These are phyloP conservation scores for Rhodotorula mucilaginosa DNA, from an alignment of 1,284 basidiomycete species.

Conservation along the genomic window DNA sequence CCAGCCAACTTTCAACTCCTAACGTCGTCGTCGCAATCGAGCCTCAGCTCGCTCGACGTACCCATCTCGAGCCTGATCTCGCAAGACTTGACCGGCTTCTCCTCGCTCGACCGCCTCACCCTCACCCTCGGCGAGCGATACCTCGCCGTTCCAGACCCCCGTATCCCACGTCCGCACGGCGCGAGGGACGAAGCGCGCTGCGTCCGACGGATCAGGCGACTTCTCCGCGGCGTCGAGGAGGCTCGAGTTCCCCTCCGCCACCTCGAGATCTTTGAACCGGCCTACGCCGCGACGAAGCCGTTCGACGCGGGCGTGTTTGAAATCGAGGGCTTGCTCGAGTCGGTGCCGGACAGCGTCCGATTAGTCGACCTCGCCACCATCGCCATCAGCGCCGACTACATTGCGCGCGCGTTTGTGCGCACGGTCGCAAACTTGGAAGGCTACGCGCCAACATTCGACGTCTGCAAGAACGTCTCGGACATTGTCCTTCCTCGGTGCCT, in stretches of 20 bases:
- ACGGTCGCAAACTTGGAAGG: not conserved
- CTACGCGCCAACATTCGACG: not conserved
- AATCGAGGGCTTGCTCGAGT: not conserved
- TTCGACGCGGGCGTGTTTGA: constrained; percentile 1
- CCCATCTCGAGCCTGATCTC: constrained; percentile 18
- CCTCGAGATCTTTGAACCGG: constrained; percentile 22
- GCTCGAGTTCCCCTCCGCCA: not conserved
- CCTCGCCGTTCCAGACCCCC: constrained; percentile 3
- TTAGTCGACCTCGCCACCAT: constrained; percentile 13
- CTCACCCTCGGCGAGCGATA: constrained; percentile 30
- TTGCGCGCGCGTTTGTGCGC: constrained; percentile 3
- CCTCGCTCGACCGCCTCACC: constrained; percentile 5
- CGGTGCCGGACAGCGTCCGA: not conserved
- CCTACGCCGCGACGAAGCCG: constrained; percentile 2
- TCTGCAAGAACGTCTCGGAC: not conserved
- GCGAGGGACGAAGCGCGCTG: constrained; percentile 2
- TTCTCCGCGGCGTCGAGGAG: not conserved
- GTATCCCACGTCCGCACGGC: not conserved
- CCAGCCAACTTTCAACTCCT: constrained; percentile 18
- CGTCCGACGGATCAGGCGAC: not conserved
- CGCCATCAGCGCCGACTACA: not conserved
- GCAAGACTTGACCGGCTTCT: constrained; percentile 13
- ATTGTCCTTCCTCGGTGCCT: not conserved
- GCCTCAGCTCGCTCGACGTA: constrained; percentile 16
- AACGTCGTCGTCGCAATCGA: constrained; percentile 1